Evolutionary conservation across 352 stramenopile species (phyloP).

Genomic region (Globisporangium echinulatum): DNA sequence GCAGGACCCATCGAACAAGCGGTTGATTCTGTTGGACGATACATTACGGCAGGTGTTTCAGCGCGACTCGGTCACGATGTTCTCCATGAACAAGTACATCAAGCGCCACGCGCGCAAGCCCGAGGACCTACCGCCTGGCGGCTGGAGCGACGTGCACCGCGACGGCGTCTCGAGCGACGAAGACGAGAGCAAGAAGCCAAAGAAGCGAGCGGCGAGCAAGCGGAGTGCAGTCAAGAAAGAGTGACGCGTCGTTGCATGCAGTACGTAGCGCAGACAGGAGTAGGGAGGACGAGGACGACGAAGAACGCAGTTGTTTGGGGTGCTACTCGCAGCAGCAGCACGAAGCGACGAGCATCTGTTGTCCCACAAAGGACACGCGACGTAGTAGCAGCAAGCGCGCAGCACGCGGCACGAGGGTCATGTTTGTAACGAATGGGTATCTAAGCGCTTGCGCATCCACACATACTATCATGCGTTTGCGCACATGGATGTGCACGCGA

Average conservation of each 20-base stretch:
- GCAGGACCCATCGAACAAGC: slow-evolving; percentile 93
- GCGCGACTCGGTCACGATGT: slow-evolving; percentile 84
- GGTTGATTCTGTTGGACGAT: slow-evolving; percentile 90
- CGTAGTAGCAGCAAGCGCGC: too few species aligned
- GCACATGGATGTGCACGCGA: too few species aligned
- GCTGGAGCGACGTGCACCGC: slow-evolving; percentile 65
- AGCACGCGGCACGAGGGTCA: too few species aligned
- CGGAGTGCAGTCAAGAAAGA: slow-evolving; percentile 5
- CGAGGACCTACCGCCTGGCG: slow-evolving; percentile 49
- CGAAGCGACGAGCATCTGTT: neutral
- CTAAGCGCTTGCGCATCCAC: neutral
- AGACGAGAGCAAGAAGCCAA: slow-evolving; percentile 47
- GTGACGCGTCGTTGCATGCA: neutral
- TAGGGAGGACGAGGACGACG: too few species aligned
- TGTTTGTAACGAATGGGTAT: neutral
- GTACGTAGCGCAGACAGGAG: too few species aligned
- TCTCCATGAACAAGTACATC: slow-evolving; percentile 88
- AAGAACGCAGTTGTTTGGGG: neutral
- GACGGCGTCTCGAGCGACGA: slow-evolving; percentile 79
- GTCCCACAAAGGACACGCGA: too few species aligned
- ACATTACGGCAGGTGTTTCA: slow-evolving; percentile 80
- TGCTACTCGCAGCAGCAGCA: neutral
- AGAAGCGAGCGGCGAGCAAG: slow-evolving; percentile 14
- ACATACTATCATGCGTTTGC: too few species aligned
- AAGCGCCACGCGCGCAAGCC: slow-evolving; percentile 80